phyloP scores from a whole-genome alignment of 31 red algal species.

The Asparagopsis taxiformis region DNA sequence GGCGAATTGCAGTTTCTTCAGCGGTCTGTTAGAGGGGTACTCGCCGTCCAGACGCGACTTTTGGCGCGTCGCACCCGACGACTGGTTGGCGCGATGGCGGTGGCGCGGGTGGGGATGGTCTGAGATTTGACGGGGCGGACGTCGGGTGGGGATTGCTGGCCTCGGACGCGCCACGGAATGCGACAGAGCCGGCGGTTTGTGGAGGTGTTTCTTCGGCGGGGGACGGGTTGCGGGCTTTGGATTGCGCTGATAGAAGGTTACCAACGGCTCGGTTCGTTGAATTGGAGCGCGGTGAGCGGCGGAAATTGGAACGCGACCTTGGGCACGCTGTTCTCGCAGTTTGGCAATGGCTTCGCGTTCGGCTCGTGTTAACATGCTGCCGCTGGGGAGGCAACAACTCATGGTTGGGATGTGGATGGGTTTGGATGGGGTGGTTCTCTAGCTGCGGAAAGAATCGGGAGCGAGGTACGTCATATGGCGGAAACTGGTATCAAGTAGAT shows the following conservation, averaged over 20 bases:
- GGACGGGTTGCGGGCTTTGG: not conserved
- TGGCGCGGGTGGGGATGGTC: not conserved
- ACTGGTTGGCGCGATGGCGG: not conserved
- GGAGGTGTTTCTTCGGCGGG: not conserved
- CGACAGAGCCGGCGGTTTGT: not conserved
- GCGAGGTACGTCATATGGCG: no score
- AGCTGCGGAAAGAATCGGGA: not conserved
- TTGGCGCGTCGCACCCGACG: not conserved
- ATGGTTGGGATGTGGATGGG: not conserved
- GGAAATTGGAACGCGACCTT: conserved; percentile 13
- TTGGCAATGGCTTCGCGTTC: conserved; percentile 48
- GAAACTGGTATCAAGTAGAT: no score
- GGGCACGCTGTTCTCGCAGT: conserved; percentile 39
- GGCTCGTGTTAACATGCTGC: conserved; percentile 33
- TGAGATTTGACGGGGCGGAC: no score
- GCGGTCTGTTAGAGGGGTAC: not conserved
- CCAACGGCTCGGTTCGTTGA: conserved; percentile 25
- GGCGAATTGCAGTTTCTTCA: conserved; percentile 3
- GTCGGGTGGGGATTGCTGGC: no score
- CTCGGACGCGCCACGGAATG: not conserved
- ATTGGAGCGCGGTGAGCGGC: conserved; percentile 15
- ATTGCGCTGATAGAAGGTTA: conserved; percentile 25
- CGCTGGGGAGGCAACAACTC: conserved; percentile 36
- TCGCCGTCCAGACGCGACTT: not conserved
- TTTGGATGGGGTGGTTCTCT: not conserved